Percentiles rank a stretch among this genome's conserved stretches.
phyloP scores from a whole-genome alignment of 495 filamentous ascomycete species.

The Penicillium desertorum region DNA sequence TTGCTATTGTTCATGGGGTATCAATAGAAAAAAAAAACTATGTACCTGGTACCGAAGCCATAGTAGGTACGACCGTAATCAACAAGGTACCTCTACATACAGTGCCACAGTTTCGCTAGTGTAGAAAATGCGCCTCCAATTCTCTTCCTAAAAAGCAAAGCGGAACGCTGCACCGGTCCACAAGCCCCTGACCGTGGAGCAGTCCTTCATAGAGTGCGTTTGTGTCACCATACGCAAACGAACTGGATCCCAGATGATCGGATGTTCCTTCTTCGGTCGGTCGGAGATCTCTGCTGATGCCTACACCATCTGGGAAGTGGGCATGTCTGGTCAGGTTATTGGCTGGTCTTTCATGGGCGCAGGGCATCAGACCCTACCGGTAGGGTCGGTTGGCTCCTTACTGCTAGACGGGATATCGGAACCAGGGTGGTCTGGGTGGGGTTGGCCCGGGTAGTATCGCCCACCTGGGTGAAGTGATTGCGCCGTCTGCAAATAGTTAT shows the following conservation, averaged over 20 bases:
- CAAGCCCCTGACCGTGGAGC: constrained; percentile 21
- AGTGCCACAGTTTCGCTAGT: constrained; percentile 2
- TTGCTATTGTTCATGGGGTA: constrained; percentile 12
- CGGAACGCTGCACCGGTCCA: constrained; percentile 19
- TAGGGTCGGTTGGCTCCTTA: constrained; percentile 23
- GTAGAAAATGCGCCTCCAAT: constrained; percentile 13
- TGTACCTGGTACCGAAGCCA: constrained; percentile 6
- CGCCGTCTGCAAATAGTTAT: constrained; percentile 35
- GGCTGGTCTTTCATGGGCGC: constrained; percentile 10
- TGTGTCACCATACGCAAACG: constrained; percentile 18
- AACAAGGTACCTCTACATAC: constrained; percentile 1
- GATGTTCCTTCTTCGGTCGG: constrained; percentile 19
- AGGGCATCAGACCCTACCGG: constrained; percentile 11
- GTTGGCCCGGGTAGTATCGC: constrained; percentile 44
- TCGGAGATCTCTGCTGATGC: constrained; percentile 8
- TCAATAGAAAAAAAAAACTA: constrained; percentile 5
- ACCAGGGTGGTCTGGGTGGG: constrained; percentile 10
- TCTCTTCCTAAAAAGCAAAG: constrained; percentile 15
- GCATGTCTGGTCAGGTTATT: constrained; percentile 20
- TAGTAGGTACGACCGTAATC: background rate
- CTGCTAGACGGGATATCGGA: constrained; percentile 11
- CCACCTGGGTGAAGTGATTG: constrained; percentile 56
- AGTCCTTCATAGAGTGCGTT: constrained; percentile 30
- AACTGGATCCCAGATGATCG: constrained; percentile 15
- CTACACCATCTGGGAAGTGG: constrained; percentile 13